Evolutionary conservation across 1,284 basidiomycete genomes (phyloP), one percentile per base, ranked within the genome.

Genomic region (Amylostereum areolatum): DNA sequence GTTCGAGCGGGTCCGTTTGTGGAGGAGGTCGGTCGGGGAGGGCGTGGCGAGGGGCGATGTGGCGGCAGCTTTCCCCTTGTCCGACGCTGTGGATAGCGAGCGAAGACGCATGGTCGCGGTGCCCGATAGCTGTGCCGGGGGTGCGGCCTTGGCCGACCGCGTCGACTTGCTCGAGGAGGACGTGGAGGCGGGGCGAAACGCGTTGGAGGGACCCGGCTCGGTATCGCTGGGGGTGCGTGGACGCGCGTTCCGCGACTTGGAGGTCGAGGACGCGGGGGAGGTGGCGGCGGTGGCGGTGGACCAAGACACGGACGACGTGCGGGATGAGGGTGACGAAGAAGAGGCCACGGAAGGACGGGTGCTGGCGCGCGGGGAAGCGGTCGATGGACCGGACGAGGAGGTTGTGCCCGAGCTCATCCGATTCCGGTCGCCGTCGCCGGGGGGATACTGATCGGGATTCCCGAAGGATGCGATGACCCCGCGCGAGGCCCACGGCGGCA

Each of bases 81-180:
- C 50, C 30, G 50, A 51, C 10, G 50, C 43, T 11, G 34, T 34
- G 11, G 50, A 51, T 33, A 45, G 27, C 27, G 50, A 39, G 12
- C 50, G 50, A 12, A 48, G 29, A n/a, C 50, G 45, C 50, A 48
- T 43, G 7, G 46, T 43, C 12, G 30, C 40, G 5, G 34, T 28
- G 10, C 46, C 46, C 10, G 50, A 32, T 5, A 47, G 34, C 35
- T 36, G 50, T 28, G 7, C 42, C n/a, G 47, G 47, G 8, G 25
- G 41, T 27, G 41, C 41, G 27, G 41, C 27, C 28, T 43, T 43
- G 28, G 25, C 30, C 41, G 41, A 43, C 7, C 27, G 41, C 25
- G 41, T 28, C 4, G 41, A 43, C n/a, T 12, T 28, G 25, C 18
- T 27, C n/a, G 41, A 43, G 18, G 27, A 29, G 41, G 43, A 29